Evolutionary conservation across 306 rosid genomes (phyloP), one percentile per base, ranked within the genome.

Genomic region (Medicago ruthenica): DNA sequence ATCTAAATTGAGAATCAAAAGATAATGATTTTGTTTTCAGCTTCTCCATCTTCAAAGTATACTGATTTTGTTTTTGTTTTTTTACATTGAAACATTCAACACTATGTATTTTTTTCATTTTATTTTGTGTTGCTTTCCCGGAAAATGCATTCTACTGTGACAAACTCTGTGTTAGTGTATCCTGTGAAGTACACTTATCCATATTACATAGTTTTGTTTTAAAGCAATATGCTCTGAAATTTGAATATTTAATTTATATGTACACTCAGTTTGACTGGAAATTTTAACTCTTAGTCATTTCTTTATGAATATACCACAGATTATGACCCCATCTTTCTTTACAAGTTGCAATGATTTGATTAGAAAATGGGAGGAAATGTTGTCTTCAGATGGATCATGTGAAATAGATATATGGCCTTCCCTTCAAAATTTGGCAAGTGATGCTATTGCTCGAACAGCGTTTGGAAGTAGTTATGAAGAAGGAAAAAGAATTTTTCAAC

Each of bases 391-490:
- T 7, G 88, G 82, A 14, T 73, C 79, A 1, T 67, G 76, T 45
- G 93, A 85, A 75, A 27, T 87, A 3, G 89, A 83, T 16, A 71
- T 63, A 40, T 62, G 71, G 61, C 44, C 68, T 40, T 68, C 81
- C 4, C 82, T 84, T 53, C 87, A 84, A 1, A 61, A 72, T 72
- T 3, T 67, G 59, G 61, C 87, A 0, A 45, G 84, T 9, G 87
- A 81, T 60, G 86, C 75, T 47, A 85, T 87, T 39, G 76, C 89
- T 37, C 75, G 85, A 8, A 36, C 88, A 16, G 73, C 89, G 44
- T 85, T 85, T 73, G 87, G 89, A 63, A 83, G 87, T 44, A 88
- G 80, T 59, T 86, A 76, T 27, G 81, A 83, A 71, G 88, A 88
- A 74, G 89, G 92, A 71, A 79, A 4, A 40, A 77, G 71, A 77